phyloP scores from a whole-genome alignment of 768 basidiomycete species.

The Roridomyces roridus region DNA sequence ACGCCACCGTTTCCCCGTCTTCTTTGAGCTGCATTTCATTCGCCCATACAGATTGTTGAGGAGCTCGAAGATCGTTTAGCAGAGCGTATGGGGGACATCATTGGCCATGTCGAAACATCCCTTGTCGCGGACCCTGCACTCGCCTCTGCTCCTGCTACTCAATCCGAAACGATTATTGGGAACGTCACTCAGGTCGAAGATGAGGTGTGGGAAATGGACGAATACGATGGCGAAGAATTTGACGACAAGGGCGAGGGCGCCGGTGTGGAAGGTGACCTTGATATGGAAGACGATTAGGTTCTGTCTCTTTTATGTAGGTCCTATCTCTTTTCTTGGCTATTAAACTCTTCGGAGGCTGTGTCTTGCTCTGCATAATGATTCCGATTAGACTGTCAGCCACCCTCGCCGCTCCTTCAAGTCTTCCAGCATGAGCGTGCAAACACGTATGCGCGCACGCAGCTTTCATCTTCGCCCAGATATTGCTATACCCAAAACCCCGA shows the following conservation, averaged over 20 bases:
- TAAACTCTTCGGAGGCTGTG: no score
- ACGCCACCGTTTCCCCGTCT: conserved; percentile 35
- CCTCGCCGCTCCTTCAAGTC: no score
- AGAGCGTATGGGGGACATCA: conserved; percentile 71
- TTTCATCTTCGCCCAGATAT: no score
- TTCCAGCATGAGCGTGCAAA: no score
- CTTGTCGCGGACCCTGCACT: conserved; percentile 28
- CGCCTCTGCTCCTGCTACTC: neutral
- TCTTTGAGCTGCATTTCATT: neutral
- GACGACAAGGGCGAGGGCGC: conserved; percentile 73
- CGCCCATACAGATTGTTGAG: no score
- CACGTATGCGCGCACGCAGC: no score
- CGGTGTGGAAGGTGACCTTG: conserved; percentile 75
- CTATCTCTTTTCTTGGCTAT: no score
- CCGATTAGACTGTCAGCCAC: no score
- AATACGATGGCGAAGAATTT: conserved; percentile 60
- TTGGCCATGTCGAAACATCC: conserved; percentile 59
- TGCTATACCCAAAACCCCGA: no score
- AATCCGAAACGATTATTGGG: conserved; percentile 5
- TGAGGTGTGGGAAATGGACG: conserved; percentile 40
- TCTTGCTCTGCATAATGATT: no score
- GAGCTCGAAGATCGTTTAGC: conserved; percentile 85
- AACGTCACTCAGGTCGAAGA: conserved; percentile 1
- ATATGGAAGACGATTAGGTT: conserved; percentile 49
- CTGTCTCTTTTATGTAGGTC: no score